These are phyloP conservation scores for Psilocybe tampanensis DNA, from an alignment of 768 basidiomycete genomes.

Conservation along the genomic window DNA sequence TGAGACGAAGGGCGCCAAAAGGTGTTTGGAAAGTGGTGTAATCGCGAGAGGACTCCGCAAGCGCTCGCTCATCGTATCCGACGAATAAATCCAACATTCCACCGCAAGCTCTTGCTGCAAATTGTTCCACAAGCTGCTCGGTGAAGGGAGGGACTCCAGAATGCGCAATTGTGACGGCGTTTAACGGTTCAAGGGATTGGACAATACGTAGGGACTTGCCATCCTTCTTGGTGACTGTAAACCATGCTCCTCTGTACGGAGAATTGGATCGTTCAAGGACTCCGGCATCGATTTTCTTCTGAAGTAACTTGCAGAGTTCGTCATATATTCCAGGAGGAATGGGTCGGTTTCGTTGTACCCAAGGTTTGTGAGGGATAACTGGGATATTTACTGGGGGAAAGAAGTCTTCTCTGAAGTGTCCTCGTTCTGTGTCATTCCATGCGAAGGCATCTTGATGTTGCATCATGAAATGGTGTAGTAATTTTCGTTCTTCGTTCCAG, in stretches of 20 bases:
- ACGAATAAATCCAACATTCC: constrained; percentile 36
- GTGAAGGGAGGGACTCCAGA: constrained; percentile 31
- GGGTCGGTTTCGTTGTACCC: constrained; percentile 29
- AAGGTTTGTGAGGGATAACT: constrained; percentile 31
- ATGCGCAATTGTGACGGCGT: constrained; percentile 34
- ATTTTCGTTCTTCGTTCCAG: constrained; percentile 27
- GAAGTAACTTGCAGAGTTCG: constrained; percentile 31
- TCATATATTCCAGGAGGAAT: constrained; percentile 31
- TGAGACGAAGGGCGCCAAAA: constrained; percentile 27
- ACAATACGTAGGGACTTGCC: constrained; percentile 32
- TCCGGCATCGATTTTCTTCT: constrained; percentile 36
- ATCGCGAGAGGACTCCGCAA: constrained; percentile 31
- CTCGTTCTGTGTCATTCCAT: constrained; percentile 38
- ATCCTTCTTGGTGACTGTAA: too few relatives aligned
- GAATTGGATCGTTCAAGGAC: constrained; percentile 41
- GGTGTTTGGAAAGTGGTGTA: constrained; percentile 44
- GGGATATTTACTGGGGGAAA: too few relatives aligned
- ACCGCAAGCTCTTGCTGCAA: constrained; percentile 28
- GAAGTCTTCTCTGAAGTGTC: too few relatives aligned
- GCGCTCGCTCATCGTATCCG: constrained; percentile 35
- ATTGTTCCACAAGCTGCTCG: constrained; percentile 33
- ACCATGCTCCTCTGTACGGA: constrained; percentile 40
- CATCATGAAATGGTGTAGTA: constrained; percentile 33
- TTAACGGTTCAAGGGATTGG: constrained; percentile 37
- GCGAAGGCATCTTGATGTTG: constrained; percentile 36